Evolutionary conservation across 2,329 filamentous ascomycete species (phyloP), one percentile per base, ranked within the genome.

Genomic region (Clarireedia hainanense): DNA sequence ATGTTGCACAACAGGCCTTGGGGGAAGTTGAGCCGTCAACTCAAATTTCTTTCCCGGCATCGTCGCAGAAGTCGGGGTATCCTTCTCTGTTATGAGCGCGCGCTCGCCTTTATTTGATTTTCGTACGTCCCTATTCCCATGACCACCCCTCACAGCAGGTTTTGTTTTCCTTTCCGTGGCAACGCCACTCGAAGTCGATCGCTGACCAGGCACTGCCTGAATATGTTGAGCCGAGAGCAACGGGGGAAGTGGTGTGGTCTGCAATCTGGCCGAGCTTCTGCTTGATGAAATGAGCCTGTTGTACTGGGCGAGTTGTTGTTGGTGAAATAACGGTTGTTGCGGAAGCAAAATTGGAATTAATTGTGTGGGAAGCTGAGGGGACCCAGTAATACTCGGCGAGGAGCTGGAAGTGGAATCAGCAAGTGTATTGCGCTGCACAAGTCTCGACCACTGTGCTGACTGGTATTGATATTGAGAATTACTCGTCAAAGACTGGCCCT

Each of bases 231-330:
- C 72, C 52, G 80, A 80, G 60, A 83, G 70, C 58, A 80, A 71
- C 50, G 80, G 76, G 58, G 79, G 75, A 58, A 81, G 75, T 57
- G 80, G 78, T 60, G 76, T 72, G 57, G 78, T 75, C 65, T 82
- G 80, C 57, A 83, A 70, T 64, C 80, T 78, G 63, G 30, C 30
- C 10, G 78, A 78, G 14, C 55, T 58, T 58, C 64, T 61, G 30
- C 71, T 72, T 59, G 80, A 77, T 52, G 81, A 80, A 62, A 85
- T 77, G 67, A 85, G 80, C 66, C 79, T 80, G 70, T 85, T 85
- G 75, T 85, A 85, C 63, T 84, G 77, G 51, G 81, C 75, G 55
- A 86, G 77, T 70, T 83, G 80, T 53, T 79, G 80, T 65, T 84
- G 79, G 70, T 83, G 81, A 60, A 80, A 72, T 43, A 76, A 80